These are phyloP conservation scores for Eucalyptus virginea DNA, from an alignment of 345 rosid species.

Conservation along the genomic window DNA sequence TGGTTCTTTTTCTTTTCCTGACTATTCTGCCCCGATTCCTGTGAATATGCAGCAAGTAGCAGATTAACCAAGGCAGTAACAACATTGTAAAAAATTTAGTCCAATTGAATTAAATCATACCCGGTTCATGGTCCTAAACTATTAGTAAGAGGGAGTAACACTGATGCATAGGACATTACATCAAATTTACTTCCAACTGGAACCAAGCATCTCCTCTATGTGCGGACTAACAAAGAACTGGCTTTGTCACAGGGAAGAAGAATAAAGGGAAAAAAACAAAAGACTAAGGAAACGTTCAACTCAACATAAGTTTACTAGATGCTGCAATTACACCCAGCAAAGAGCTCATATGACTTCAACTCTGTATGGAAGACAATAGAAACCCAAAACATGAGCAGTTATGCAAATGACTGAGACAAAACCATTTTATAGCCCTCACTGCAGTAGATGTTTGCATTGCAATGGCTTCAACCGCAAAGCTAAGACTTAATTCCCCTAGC, in stretches of 20 bases:
- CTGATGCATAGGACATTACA: background rate
- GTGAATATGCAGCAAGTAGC: background rate
- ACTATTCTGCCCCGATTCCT: constrained; percentile 97
- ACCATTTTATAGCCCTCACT: background rate
- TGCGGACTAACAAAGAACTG: background rate
- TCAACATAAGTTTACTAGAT: background rate
- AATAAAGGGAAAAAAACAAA: background rate
- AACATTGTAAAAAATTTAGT: background rate
- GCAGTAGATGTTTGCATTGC: background rate
- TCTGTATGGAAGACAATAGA: background rate
- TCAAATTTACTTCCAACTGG: background rate
- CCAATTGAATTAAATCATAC: background rate
- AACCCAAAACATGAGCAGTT: background rate
- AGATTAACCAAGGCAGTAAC: background rate
- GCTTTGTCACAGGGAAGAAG: background rate
- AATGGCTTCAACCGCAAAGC: background rate
- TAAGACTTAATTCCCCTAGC: background rate
- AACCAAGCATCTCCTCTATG: background rate
- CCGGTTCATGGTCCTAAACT: background rate
- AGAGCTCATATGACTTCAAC: background rate
- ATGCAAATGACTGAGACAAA: background rate
- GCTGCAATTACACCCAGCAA: background rate
- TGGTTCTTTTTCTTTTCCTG: constrained; percentile 89
- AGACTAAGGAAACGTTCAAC: background rate
- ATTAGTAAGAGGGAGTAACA: background rate